phyloP scores from a whole-genome alignment of 139 green algal species.

The Tetratostichococcus sp. region DNA sequence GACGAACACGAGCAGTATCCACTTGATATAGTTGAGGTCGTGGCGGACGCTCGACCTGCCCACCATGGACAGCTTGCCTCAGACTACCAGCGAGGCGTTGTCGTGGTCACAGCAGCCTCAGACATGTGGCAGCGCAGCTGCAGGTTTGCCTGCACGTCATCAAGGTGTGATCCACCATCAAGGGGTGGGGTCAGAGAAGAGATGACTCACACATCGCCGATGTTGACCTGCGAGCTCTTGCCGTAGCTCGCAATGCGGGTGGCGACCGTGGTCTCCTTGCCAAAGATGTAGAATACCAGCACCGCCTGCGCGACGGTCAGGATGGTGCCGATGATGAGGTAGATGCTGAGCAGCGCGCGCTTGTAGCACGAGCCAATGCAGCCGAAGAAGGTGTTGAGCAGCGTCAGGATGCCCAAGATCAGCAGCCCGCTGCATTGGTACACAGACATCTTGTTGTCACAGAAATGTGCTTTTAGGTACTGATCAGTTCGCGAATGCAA shows the following conservation, averaged over 20 bases:
- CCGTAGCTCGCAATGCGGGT: background rate
- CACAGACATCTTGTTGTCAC: too few species aligned
- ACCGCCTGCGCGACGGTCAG: constrained; percentile 30
- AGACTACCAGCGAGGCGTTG: too few species aligned
- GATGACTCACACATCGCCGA: background rate
- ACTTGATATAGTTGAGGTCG: background rate
- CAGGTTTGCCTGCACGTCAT: too few species aligned
- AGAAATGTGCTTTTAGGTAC: too few species aligned
- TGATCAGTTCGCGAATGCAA: too few species aligned
- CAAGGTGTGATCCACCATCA: too few species aligned
- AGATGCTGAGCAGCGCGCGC: constrained; percentile 23
- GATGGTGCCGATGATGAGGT: constrained; percentile 21
- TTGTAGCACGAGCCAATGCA: constrained; percentile 14
- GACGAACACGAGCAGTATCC: background rate
- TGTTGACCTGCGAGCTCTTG: background rate
- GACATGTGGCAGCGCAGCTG: too few species aligned
- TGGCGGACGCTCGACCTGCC: background rate
- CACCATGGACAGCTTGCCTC: too few species aligned
- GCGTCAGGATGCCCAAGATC: constrained; percentile 21
- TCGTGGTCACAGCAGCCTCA: too few species aligned
- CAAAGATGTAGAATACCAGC: constrained; percentile 28
- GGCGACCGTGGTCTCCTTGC: constrained; percentile 11
- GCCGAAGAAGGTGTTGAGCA: constrained; percentile 18
- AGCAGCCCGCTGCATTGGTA: constrained; percentile 25
- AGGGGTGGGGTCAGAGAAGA: background rate